These are phyloP conservation scores for Chaetomiaceae sp. DNA, from an alignment of 2,329 filamentous ascomycete species.

Conservation along the genomic window DNA sequence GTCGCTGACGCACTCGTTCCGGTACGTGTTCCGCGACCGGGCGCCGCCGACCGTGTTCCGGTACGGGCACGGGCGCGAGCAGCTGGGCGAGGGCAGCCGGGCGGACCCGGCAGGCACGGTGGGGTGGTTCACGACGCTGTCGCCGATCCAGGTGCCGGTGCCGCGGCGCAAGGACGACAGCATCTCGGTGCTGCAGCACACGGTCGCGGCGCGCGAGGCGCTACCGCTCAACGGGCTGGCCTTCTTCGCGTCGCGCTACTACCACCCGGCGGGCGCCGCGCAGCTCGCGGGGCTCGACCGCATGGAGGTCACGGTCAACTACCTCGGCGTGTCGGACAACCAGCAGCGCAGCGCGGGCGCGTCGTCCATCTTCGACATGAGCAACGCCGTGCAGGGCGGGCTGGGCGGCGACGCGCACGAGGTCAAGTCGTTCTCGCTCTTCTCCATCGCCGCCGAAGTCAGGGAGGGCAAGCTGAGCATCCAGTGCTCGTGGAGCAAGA, in stretches of 20 bases:
- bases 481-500: constrained; percentile 1
- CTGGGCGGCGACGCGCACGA: neutral
- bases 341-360: neutral
- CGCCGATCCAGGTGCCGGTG: constrained; percentile 32
- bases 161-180: constrained; percentile 5
- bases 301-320: constrained; percentile 3
- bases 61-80: constrained; percentile 42
- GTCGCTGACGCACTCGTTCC: neutral
- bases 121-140: constrained; percentile 44
- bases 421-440: neutral
- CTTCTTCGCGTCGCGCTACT: neutral
- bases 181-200: neutral
- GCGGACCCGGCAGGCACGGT: constrained; percentile 38
- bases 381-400: neutral
- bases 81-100: constrained; percentile 29
- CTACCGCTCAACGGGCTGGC: constrained; percentile 2
- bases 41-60: constrained; percentile 33
- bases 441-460: neutral
- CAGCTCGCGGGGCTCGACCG: neutral
- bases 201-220: neutral
- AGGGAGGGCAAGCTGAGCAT: neutral
- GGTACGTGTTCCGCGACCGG: constrained; percentile 24
- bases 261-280: neutral
- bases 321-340: constrained; percentile 2
- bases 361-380: neutral